phyloP scores from a whole-genome alignment of 1,284 basidiomycete genomes.

The Cutaneotrichosporon mucoides region DNA sequence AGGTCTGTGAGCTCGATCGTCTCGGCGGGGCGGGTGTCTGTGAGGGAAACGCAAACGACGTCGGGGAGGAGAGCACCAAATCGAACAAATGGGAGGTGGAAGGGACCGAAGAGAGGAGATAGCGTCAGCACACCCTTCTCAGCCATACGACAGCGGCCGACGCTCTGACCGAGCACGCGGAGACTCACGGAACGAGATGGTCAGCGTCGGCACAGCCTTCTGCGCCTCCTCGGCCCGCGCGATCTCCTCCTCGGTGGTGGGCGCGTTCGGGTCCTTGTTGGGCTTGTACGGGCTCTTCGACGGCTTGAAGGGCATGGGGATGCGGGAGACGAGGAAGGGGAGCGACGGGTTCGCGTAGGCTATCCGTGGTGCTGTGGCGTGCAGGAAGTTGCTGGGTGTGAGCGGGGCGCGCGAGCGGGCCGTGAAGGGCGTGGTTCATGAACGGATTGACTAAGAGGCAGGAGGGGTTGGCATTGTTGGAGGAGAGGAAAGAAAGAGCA shows the following conservation, averaged over 20 bases:
- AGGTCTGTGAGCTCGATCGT: constrained; percentile 26
- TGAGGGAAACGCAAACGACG: background rate
- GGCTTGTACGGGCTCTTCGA: constrained; percentile 21
- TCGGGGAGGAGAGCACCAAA: no score
- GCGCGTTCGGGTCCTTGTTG: constrained; percentile 19
- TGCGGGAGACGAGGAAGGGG: constrained; percentile 28
- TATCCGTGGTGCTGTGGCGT: constrained; percentile 33
- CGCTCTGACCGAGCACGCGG: no score
- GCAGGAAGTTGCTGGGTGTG: constrained; percentile 33
- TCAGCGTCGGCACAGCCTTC: constrained; percentile 24
- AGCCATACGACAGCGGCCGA: no score
- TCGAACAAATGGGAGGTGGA: no score
- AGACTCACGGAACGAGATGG: constrained; percentile 30
- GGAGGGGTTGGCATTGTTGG: no score
- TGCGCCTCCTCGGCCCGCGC: background rate
- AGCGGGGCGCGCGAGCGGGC: background rate
- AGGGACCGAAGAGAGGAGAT: no score
- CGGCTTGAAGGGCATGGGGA: constrained; percentile 29
- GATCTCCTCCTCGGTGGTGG: constrained; percentile 1
- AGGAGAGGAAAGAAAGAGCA: no score
- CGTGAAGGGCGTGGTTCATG: no score
- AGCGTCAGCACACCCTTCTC: no score
- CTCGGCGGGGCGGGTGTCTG: constrained; percentile 22
- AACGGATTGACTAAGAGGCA: no score
- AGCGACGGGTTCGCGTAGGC: constrained; percentile 42